These are phyloP conservation scores for Simmondsia chinensis DNA, from an alignment of 148 eudicot species.

Conservation along the genomic window DNA sequence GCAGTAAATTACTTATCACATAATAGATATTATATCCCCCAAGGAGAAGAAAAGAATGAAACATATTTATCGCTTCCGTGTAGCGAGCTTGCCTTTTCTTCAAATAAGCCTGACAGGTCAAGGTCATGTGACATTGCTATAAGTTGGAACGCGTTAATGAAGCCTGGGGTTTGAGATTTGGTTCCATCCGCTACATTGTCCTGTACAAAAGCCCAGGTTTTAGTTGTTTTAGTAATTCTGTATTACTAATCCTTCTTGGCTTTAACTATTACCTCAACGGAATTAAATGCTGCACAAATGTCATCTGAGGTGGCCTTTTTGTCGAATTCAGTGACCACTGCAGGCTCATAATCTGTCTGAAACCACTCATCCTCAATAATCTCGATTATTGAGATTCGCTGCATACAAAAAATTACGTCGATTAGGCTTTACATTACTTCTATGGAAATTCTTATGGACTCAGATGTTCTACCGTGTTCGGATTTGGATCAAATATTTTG, in stretches of 20 bases:
- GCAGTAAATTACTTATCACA: too few species aligned
- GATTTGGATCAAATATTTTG: conserved; percentile 26
- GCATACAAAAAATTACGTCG: conserved; percentile 9
- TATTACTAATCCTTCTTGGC: not conserved
- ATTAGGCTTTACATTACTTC: not conserved
- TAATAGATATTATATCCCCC: too few species aligned
- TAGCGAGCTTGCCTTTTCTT: conserved; percentile 30
- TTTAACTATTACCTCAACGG: conserved; percentile 21
- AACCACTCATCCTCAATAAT: conserved; percentile 43
- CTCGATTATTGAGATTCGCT: conserved; percentile 40
- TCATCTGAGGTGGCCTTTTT: conserved; percentile 14
- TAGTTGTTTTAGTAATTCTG: too few species aligned
- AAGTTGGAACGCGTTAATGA: conserved; percentile 53
- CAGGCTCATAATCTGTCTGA: conserved; percentile 32
- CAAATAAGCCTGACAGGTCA: conserved; percentile 42
- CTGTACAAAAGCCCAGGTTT: conserved; percentile 18
- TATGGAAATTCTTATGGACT: not conserved
- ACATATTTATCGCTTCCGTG: not conserved
- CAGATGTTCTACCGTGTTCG: conserved; percentile 20
- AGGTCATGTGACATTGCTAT: conserved; percentile 46
- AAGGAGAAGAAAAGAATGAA: not conserved
- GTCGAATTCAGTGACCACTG: conserved; percentile 15
- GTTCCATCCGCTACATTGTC: conserved; percentile 17
- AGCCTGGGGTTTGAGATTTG: conserved; percentile 15
- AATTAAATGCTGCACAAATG: conserved; percentile 18